Evolutionary conservation across 805 yeast genomes (phyloP).

Genomic region (Peterozyma toletana): DNA sequence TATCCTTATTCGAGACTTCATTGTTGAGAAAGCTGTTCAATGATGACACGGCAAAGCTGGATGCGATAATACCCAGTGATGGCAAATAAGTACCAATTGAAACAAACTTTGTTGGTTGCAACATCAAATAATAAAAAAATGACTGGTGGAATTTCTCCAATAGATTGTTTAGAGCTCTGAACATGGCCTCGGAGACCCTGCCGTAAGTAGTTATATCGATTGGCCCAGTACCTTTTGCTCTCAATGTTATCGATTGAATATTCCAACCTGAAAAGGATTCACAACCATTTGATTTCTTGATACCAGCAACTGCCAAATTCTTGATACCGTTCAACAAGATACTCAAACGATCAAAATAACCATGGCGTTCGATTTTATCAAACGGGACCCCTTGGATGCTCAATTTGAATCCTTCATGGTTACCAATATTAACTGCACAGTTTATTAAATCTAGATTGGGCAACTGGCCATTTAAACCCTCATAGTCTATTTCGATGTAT

Average conservation of each 20-base stretch:
- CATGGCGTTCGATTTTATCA: slow-evolving; percentile 35
- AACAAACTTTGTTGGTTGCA: slow-evolving; percentile 75
- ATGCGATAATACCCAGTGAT: slow-evolving; percentile 66
- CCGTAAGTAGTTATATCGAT: slow-evolving; percentile 89
- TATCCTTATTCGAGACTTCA: slow-evolving; percentile 19
- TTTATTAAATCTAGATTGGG: slow-evolving; percentile 91
- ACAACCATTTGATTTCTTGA: slow-evolving; percentile 56
- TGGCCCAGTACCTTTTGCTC: slow-evolving; percentile 55
- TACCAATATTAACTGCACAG: slow-evolving; percentile 64
- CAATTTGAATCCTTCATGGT: slow-evolving; percentile 69
- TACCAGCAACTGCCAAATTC: slow-evolving; percentile 65
- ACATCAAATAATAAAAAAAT: slow-evolving; percentile 81
- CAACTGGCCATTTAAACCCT: slow-evolving; percentile 90
- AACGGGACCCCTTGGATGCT: slow-evolving; percentile 55
- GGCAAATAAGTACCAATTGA: slow-evolving; percentile 94
- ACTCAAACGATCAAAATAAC: slow-evolving; percentile 48
- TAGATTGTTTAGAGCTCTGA: slow-evolving; percentile 85
- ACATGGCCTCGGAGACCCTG: slow-evolving; percentile 77
- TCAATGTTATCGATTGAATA: slow-evolving; percentile 79
- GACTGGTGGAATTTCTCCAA: slow-evolving; percentile 96
- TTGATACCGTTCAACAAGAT: slow-evolving; percentile 61
- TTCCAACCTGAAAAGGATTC: slow-evolving; percentile 97
- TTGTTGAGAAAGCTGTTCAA: slow-evolving; percentile 46
- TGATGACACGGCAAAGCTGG: slow-evolving; percentile 64
- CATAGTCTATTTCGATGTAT: slow-evolving; percentile 66